Evolutionary conservation across 495 filamentous ascomycete species (phyloP).

Genomic region (Neurospora sp.): DNA sequence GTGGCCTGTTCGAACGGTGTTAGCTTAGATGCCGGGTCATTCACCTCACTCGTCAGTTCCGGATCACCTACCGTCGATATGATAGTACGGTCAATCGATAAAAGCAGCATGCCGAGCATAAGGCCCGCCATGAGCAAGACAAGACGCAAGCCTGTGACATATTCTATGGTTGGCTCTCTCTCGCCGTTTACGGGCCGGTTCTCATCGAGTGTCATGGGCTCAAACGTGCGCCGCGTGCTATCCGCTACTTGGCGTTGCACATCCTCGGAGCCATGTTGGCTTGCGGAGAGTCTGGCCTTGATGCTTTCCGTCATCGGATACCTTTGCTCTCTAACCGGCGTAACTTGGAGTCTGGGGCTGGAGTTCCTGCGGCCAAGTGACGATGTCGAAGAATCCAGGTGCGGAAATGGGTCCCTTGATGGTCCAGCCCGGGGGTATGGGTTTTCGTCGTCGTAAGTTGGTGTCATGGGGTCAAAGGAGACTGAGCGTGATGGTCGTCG

Average conservation of each 20-base stretch:
- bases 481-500: not conserved
- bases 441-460: not conserved
- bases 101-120: constrained; percentile 29
- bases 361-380: constrained; percentile 1
- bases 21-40: constrained; percentile 2
- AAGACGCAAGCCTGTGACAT: constrained; percentile 21
- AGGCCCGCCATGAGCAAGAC: constrained; percentile 23
- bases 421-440: not conserved
- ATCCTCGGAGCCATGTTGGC: not conserved
- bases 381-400: not conserved
- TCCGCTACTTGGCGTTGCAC: not conserved
- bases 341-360: constrained; percentile 10
- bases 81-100: constrained; percentile 34
- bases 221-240: not conserved
- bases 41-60: not conserved
- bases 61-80: constrained; percentile 28
- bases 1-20: constrained; percentile 9
- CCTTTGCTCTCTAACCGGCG: constrained; percentile 22
- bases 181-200: not conserved
- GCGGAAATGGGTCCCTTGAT: not conserved
- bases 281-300: constrained; percentile 6
- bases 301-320: constrained; percentile 19
- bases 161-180: constrained; percentile 3
- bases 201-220: not conserved
- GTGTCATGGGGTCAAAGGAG: not conserved